A percentile compares a stretch with the other conserved stretches of the same genome.
These are phyloP conservation scores for Lipomyces kockii DNA, from an alignment of 805 yeast genomes.

Conservation along the genomic window DNA sequence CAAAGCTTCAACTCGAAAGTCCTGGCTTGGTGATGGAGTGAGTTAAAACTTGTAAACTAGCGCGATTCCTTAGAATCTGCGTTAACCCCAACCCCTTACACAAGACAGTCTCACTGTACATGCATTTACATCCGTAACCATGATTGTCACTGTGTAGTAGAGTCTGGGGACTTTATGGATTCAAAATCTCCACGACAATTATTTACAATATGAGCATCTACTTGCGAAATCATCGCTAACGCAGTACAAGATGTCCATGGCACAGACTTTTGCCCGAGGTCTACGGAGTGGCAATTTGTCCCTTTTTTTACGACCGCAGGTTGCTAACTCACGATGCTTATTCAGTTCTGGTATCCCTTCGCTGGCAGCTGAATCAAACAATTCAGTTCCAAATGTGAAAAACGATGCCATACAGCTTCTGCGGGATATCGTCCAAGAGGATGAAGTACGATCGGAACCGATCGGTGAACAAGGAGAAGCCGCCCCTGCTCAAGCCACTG, in stretches of 20 bases:
- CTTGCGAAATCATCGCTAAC: neutral
- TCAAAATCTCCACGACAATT: too few relatives aligned
- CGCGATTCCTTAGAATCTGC: neutral
- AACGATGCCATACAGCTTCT: neutral
- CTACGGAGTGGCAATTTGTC: neutral
- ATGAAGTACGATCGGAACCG: neutral
- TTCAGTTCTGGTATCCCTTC: neutral
- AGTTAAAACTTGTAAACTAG: neutral
- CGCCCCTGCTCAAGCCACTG: neutral
- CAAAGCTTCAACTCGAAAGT: neutral
- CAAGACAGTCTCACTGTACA: neutral
- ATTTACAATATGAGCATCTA: neutral
- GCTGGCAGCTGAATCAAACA: neutral
- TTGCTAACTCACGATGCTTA: neutral
- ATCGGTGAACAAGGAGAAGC: conserved; percentile 2
- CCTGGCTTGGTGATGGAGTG: neutral
- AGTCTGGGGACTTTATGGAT: neutral
- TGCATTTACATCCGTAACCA: neutral
- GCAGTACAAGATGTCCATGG: neutral
- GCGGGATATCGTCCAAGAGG: neutral
- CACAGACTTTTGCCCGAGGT: neutral
- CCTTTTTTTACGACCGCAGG: neutral
- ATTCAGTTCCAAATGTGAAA: neutral
- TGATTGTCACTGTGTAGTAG: neutral
- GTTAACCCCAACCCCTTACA: neutral